These are phyloP conservation scores for Chrysosporium keratinophilum DNA, from an alignment of 2,329 filamentous ascomycete species.

Conservation along the genomic window DNA sequence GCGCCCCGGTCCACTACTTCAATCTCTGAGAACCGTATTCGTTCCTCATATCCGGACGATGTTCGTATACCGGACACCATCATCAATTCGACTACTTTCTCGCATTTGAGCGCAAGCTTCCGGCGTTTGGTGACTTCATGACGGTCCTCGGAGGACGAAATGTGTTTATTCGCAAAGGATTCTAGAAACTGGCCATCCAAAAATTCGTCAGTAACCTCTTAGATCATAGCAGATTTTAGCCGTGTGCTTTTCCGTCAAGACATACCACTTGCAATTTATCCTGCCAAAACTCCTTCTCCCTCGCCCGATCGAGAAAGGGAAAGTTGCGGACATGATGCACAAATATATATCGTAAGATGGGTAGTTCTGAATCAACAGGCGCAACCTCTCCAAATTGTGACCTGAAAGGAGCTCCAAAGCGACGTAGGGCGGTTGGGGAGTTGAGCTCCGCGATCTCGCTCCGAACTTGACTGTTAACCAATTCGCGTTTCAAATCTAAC, in stretches of 20 bases:
- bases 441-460: constrained; percentile 88
- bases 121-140: constrained; percentile 90
- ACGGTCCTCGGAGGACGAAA: constrained; percentile 91
- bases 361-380: constrained; percentile 85
- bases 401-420: constrained; percentile 90
- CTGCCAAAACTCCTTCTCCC: constrained; percentile 99
- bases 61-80: constrained; percentile 97
- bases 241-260: constrained; percentile 20
- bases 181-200: constrained; percentile 63
- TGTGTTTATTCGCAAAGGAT: constrained; percentile 93
- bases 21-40: constrained; percentile 91
- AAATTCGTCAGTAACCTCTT: neutral
- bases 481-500: constrained; percentile 85
- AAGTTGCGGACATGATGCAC: constrained; percentile 97
- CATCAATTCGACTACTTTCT: constrained; percentile 96
- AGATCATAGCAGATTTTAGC: neutral
- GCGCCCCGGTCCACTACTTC: constrained; percentile 91
- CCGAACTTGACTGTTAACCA: constrained; percentile 79
- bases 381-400: constrained; percentile 88
- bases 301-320: constrained; percentile 90
- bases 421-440: constrained; percentile 83
- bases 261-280: constrained; percentile 87
- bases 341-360: constrained; percentile 90
- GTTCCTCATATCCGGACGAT: constrained; percentile 92
- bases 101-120: constrained; percentile 83